phyloP scores from a whole-genome alignment of 257 asterid species.

The Eustoma russellianum region DNA sequence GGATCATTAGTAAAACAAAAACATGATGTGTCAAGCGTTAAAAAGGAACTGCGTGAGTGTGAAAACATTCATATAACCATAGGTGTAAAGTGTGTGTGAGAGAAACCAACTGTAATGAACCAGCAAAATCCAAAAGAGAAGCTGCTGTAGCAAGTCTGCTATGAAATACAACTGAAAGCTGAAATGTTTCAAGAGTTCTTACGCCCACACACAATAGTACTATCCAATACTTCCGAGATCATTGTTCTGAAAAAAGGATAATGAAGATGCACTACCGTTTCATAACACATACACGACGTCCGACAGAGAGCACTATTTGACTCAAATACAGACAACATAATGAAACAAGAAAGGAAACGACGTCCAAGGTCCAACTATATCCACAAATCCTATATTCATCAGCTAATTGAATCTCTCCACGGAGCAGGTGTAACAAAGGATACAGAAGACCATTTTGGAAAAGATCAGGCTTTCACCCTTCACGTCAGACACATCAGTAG shows the following conservation, averaged over 20 bases:
- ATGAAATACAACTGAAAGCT: background rate
- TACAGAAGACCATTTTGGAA: constrained; percentile 63
- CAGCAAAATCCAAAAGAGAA: constrained; percentile 1
- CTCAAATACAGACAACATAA: too few relatives aligned
- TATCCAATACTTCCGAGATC: too few relatives aligned
- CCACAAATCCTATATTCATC: too few relatives aligned
- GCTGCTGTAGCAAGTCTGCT: background rate
- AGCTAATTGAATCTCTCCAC: too few relatives aligned
- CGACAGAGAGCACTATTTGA: too few relatives aligned
- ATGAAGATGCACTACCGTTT: too few relatives aligned
- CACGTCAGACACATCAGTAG: constrained; percentile 78
- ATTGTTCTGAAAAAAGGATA: too few relatives aligned
- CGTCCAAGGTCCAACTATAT: too few relatives aligned
- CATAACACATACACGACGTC: too few relatives aligned
- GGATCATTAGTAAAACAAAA: constrained; percentile 15
- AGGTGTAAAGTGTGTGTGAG: background rate
- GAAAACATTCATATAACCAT: background rate
- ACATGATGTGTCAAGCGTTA: too few relatives aligned
- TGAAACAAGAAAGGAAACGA: too few relatives aligned
- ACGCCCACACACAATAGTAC: too few relatives aligned
- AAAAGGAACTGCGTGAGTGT: background rate
- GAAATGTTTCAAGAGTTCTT: background rate
- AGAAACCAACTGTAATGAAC: background rate
- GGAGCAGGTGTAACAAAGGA: constrained; percentile 31
- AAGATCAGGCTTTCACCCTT: constrained; percentile 78